Percentiles rank a stretch among this genome's conserved stretches.
Conservation (phyloP, 1,139 yeast genomes). For the Pichia sp. region DNA sequence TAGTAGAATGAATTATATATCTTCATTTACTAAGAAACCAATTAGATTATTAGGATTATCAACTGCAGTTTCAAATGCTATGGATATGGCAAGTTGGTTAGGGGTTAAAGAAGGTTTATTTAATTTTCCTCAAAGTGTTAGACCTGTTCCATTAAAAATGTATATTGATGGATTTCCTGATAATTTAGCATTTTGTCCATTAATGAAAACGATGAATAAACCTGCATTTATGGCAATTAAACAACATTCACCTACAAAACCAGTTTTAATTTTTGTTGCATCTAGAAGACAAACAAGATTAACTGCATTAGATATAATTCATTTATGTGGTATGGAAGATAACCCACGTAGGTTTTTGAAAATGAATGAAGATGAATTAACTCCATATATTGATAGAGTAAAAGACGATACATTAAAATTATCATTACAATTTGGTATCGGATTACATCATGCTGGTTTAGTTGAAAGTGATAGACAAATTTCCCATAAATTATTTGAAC, state of each 20-base stretch:
- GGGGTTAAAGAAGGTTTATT: conserved; percentile 85
- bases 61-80: conserved; percentile 95
- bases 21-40: conserved; percentile 67
- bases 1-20: conserved; percentile 91
- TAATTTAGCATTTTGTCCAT: conserved; percentile 85
- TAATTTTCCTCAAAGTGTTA: conserved; percentile 90
- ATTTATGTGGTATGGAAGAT: conserved; percentile 90
- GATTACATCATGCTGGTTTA: conserved; percentile 95
- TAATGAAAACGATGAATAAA: conserved; percentile 97
- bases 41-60: conserved; percentile 88
- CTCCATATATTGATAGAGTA: conserved; percentile 54
- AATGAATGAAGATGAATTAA: conserved; percentile 71
- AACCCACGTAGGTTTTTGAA: conserved; percentile 82
- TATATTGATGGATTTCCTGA: conserved; percentile 97
- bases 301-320: conserved; percentile 89
- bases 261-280: conserved; percentile 91
- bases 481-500: conserved; percentile 79
- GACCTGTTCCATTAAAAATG: conserved; percentile 98
- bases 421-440: conserved; percentile 91
- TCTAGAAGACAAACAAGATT: conserved; percentile 95
- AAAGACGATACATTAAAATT: conserved; percentile 84
- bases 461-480: conserved; percentile 85
- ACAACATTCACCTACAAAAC: conserved; percentile 89
- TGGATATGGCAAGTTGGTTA: conserved; percentile 97
- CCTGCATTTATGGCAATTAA: conserved; percentile 97